Conservation (phyloP, 179 eudicot genomes). For the Corrigiola litoralis region DNA sequence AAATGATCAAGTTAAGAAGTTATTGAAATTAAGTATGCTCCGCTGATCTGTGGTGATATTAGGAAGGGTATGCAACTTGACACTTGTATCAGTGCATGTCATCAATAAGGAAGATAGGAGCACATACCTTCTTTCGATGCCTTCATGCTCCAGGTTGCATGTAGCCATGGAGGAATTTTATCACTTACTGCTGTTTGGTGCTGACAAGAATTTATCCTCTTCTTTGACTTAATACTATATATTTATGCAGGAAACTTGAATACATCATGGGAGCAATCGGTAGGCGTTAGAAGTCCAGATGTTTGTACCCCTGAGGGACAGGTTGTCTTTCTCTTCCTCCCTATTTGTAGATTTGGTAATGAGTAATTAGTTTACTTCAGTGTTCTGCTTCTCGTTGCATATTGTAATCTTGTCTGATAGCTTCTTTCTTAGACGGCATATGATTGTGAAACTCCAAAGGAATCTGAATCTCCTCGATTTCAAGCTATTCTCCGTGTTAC, state of each 20-base stretch:
- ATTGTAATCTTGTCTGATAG: conserved; percentile 1
- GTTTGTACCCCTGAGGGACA: conserved; percentile 78
- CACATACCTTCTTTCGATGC: background rate
- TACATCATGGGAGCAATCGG: conserved; percentile 65
- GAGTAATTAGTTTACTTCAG: background rate
- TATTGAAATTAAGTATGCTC: background rate
- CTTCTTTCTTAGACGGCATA: conserved; percentile 45
- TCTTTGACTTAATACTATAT: background rate
- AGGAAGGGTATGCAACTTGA: background rate
- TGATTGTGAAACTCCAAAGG: conserved; percentile 97
- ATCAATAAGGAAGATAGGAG: background rate
- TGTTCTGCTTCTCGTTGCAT: conserved; percentile 1
- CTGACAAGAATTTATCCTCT: background rate
- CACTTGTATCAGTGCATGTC: background rate
- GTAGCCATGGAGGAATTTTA: too few relatives aligned
- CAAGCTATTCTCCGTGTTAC: conserved; percentile 98
- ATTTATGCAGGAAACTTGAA: conserved; percentile 44
- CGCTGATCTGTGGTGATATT: background rate
- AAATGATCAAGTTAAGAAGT: too few relatives aligned
- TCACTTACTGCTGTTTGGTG: background rate
- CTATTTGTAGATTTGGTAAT: background rate
- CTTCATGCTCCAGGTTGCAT: background rate
- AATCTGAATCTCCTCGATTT: conserved; percentile 99
- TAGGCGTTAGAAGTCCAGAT: conserved; percentile 56
- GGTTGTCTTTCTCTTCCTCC: conserved; percentile 32